Percentiles rank a stretch among this genome's conserved stretches.
phyloP scores from a whole-genome alignment of 305 asterid genomes.

The Solanum hybrid region DNA sequence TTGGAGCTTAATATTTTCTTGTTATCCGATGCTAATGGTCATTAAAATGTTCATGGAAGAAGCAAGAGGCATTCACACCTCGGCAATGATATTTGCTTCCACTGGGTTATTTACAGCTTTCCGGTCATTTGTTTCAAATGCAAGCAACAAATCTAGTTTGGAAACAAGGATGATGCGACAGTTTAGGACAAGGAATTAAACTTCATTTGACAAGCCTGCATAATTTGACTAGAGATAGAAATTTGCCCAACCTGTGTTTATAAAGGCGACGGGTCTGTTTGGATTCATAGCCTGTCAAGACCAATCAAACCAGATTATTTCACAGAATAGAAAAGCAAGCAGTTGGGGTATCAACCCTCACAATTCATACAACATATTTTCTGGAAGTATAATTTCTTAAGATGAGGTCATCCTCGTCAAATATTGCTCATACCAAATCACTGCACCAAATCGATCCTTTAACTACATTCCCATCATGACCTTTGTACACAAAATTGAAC shows the following conservation, averaged over 20 bases:
- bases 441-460: not conserved
- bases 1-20: not conserved
- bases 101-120: conserved; percentile 67
- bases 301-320: not conserved
- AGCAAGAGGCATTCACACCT: conserved; percentile 32
- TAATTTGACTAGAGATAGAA: not conserved
- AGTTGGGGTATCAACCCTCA: not conserved
- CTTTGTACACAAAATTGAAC: not conserved
- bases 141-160: conserved; percentile 62
- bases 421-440: not conserved
- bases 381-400: not conserved
- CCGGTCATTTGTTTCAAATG: conserved; percentile 51
- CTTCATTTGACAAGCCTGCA: not conserved
- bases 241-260: conserved; percentile 60
- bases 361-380: not conserved
- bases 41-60: not conserved
- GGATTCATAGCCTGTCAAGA: conserved; percentile 64
- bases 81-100: conserved; percentile 70
- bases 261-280: conserved; percentile 64
- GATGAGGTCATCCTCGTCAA: not conserved
- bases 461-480: not conserved
- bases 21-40: not conserved
- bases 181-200: conserved; percentile 3
- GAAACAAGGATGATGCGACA: not conserved
- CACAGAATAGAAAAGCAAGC: not conserved